These are phyloP conservation scores for Thuja plicata DNA, from an alignment of 83 land plant genomes.

Conservation along the genomic window DNA sequence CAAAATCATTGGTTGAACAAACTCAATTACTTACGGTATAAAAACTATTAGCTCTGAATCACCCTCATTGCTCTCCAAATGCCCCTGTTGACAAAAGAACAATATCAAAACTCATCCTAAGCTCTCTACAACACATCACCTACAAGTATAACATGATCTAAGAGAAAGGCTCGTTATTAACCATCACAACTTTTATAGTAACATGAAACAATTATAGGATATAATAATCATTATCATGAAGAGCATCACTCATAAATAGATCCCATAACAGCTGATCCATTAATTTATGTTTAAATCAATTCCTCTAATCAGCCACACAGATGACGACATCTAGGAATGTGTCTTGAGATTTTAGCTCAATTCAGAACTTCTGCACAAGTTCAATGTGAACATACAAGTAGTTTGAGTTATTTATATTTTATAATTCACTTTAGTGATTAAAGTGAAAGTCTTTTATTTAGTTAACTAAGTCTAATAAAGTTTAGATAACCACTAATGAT, in stretches of 20 bases:
- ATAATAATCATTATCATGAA: slow-evolving; percentile 22
- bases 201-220: slow-evolving; percentile 16
- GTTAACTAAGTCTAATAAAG: too few relatives aligned
- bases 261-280: not conserved
- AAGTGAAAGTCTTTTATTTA: too few relatives aligned
- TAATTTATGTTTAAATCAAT: not conserved
- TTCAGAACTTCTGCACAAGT: too few relatives aligned
- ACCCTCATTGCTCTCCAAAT: slow-evolving; percentile 91
- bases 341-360: too few relatives aligned
- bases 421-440: too few relatives aligned
- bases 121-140: slow-evolving; percentile 33
- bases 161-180: slow-evolving; percentile 9
- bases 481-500: too few relatives aligned
- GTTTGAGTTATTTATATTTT: too few relatives aligned
- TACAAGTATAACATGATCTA: slow-evolving; percentile 26
- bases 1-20: not conserved
- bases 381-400: too few relatives aligned
- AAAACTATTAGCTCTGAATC: slow-evolving; percentile 91
- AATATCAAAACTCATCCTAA: slow-evolving; percentile 23
- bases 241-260: slow-evolving; percentile 27
- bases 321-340: not conserved
- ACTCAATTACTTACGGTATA: slow-evolving; percentile 75
- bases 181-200: slow-evolving; percentile 5
- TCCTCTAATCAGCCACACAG: not conserved
- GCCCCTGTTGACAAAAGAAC: slow-evolving; percentile 40